Evolutionary conservation across 2,329 filamentous ascomycete genomes (phyloP).

Genomic region (Coniochaeta sp.): DNA sequence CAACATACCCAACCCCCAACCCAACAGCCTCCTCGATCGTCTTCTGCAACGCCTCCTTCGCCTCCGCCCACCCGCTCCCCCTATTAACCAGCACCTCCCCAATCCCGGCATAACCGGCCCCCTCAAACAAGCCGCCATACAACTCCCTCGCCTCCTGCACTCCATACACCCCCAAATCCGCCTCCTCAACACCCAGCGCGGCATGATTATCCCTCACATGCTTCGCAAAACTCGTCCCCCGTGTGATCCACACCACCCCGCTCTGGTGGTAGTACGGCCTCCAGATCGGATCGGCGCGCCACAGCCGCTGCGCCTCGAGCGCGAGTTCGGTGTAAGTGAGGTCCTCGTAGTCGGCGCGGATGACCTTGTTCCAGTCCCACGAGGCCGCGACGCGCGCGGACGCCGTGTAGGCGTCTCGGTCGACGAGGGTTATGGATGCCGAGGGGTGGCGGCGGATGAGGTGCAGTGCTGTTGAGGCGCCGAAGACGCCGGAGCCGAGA

Average conservation of each 20-base stretch:
- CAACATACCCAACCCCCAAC: conserved; percentile 52
- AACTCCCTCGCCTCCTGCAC: conserved; percentile 38
- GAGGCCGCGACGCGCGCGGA: conserved; percentile 50
- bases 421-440: conserved; percentile 48
- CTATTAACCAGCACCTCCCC: conserved; percentile 55
- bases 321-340: conserved; percentile 57
- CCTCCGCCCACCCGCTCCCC: conserved; percentile 57
- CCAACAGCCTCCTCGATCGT: conserved; percentile 45
- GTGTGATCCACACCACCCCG: conserved; percentile 53
- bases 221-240: conserved; percentile 40
- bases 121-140: conserved; percentile 51
- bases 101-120: conserved; percentile 52
- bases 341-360: conserved; percentile 63
- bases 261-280: conserved; percentile 50
- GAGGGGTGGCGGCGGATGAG: conserved; percentile 44
- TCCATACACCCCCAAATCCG: conserved; percentile 35
- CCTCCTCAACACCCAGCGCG: conserved; percentile 30
- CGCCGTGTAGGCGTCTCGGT: conserved; percentile 45
- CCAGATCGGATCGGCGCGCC: conserved; percentile 50
- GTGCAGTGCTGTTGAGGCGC: conserved; percentile 58
- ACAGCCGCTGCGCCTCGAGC: conserved; percentile 58
- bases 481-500: conserved; percentile 59
- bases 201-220: conserved; percentile 48
- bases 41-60: conserved; percentile 47
- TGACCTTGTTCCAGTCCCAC: conserved; percentile 68